These are phyloP conservation scores for Pseudofabraea citricarpa DNA, from an alignment of 2,329 filamentous ascomycete species.

Conservation along the genomic window DNA sequence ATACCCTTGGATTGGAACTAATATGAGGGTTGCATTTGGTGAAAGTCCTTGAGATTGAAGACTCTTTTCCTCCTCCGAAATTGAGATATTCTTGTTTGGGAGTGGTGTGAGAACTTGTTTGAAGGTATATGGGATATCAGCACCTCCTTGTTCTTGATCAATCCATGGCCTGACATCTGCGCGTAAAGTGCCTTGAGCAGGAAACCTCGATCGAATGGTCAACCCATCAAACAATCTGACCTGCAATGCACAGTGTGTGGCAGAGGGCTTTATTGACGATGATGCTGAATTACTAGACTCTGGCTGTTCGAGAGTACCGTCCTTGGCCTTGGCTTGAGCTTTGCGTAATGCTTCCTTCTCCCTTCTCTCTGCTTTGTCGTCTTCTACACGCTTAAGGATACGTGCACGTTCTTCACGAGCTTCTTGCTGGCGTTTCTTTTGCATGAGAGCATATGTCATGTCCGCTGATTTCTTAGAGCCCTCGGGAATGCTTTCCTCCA, in stretches of 20 bases:
- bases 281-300: constrained; percentile 4
- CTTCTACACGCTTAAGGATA: constrained; percentile 70
- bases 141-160: constrained; percentile 54
- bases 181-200: constrained; percentile 55
- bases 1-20: constrained; percentile 64
- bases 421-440: constrained; percentile 59
- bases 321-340: constrained; percentile 27
- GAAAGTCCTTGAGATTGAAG: constrained; percentile 67
- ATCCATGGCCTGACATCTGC: constrained; percentile 73
- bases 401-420: constrained; percentile 64
- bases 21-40: constrained; percentile 77
- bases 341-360: constrained; percentile 48
- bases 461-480: constrained; percentile 35
- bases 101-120: constrained; percentile 76
- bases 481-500: constrained; percentile 26
- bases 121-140: constrained; percentile 69
- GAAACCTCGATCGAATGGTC: constrained; percentile 69
- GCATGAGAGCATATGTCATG: constrained; percentile 45
- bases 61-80: constrained; percentile 66
- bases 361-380: constrained; percentile 67
- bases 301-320: background rate
- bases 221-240: constrained; percentile 81
- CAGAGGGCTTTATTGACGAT: constrained; percentile 5
- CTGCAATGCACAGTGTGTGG: constrained; percentile 57
- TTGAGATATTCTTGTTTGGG: constrained; percentile 69